A percentile compares a stretch with the other conserved stretches of the same genome.
Evolutionary conservation across 345 rosid genomes (phyloP).

Genomic region (Balakata baccata): DNA sequence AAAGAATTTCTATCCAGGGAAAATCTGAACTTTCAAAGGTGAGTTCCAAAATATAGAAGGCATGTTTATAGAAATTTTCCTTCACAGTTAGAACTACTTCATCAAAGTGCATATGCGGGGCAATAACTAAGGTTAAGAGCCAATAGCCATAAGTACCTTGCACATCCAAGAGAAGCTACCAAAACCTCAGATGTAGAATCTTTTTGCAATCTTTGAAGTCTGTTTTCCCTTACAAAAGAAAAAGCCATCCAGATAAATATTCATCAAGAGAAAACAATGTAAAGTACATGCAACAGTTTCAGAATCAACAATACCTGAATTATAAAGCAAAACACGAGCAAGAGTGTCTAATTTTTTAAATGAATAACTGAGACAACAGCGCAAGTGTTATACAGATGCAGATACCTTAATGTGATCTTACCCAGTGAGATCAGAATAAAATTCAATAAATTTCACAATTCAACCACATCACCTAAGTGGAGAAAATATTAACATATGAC

Average conservation of each 20-base stretch:
- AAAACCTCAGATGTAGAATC: conserved; percentile 2
- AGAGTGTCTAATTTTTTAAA: conserved; percentile 12
- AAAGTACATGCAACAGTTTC: neutral
- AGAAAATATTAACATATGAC: too few species aligned
- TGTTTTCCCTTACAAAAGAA: neutral
- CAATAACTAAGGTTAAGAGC: neutral
- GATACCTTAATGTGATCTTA: too few species aligned
- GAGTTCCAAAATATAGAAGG: too few species aligned
- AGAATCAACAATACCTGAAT: conserved; percentile 1
- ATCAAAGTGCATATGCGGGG: neutral
- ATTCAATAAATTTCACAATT: too few species aligned
- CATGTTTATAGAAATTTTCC: too few species aligned
- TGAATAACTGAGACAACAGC: neutral
- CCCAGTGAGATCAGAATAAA: too few species aligned
- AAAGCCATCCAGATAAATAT: neutral
- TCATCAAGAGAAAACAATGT: neutral
- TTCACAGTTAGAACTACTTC: too few species aligned
- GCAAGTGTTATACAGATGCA: too few species aligned
- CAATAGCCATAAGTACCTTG: neutral
- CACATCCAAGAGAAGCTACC: neutral
- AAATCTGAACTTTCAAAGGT: too few species aligned
- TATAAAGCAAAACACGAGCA: neutral
- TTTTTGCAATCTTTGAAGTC: neutral
- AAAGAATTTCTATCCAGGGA: too few species aligned
- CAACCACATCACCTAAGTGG: too few species aligned